Base-by-base conservation (phyloP, 495 filamentous ascomycete genomes). In the Penicillium paxilli region DNA sequence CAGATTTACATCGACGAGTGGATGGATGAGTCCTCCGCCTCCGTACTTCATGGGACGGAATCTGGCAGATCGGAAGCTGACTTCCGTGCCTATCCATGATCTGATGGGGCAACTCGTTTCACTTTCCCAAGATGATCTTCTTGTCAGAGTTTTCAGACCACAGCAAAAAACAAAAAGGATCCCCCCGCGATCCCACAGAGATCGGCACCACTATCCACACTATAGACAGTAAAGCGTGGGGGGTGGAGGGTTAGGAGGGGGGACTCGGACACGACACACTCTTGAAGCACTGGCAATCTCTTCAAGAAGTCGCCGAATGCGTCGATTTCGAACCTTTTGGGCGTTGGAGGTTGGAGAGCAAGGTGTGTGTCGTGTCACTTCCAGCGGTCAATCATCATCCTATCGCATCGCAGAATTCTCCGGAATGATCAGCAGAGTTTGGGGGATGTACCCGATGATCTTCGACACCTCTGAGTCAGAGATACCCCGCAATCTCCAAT, bases 171-270 rank as follows among this genome's bases (percentile, higher is more conserved):
- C n/a, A n/a, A n/a, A 17, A 23, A 33, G 47, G 54, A 57, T 56
- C 47, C 32, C 40, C 49, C 44, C 49, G 35, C 49, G 51, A 54
- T 58, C 46, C 33, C 33, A 45, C 42, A 37, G 7, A 14, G 38
- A 42, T 42, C 38, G 44, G 9, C 44, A 46, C 44, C 44, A 23
- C 44, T 25, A 46, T 16, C 23, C 44, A 30, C 23, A 44, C 44
- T 49, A 60, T 52, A 49, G 35, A 5, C 50, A 51, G 55, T 58
- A 52, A 41, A 47, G 47, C 47, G 57, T 55, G 57, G 57, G 52
- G 51, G 23, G 10, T 51, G 52, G 47, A 19, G n/a, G n/a, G n/a
- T n/a, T n/a, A n/a, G n/a, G n/a, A n/a, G n/a, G n/a, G n/a, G n/a
- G n/a, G n/a, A n/a, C n/a, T n/a, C n/a, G n/a, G n/a, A n/a, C n/a